Evolutionary conservation across 345 rosid species (phyloP), one percentile per base, ranked within the genome.

Genomic region (Camelina neglecta): DNA sequence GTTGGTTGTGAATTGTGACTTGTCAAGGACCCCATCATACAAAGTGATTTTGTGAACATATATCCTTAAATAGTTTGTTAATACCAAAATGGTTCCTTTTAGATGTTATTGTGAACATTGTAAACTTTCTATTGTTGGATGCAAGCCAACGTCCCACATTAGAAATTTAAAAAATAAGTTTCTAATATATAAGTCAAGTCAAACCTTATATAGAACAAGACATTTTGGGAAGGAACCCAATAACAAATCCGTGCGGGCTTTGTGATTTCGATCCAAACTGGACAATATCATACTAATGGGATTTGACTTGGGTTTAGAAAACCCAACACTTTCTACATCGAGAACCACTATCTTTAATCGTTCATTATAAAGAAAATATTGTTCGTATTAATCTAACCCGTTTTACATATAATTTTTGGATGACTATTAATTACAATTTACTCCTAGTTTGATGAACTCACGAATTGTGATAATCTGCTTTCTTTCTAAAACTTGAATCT

Each of bases 1-100:
- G 57, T 8, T 71, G 58, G 56, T 58, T 57, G 56, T 57, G 33
- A 53, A 51, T 7, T 39, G 51, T 18, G 33, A 38, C 51, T 72
- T 60, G 41, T 38, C 41, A 50, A 59, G 68, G 76, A 59, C 6
- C 16, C 69, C 75, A 39, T 29, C 69, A 39, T 29, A 62, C 54
- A 51, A 50, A 60, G 33, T 61, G 75, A 8, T 36, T 24, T 61
- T 55, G 39, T 51, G 50, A 21, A 38, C 38, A 38, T 67, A 23
- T 67, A 67, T 68, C 69, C 60, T 24, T 24, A 60, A 11, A 38
- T 50, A 51, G 45, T 38, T 36, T 24, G 39, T 62, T 23, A 12
- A 18, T 35, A 72, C 50, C 61, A 53, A 24, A 38, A 49, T 63
- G 58, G 9, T 60, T 49, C 36, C 26, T 60, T 48, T 60, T 47